Percentiles rank a stretch among this genome's conserved stretches.
Evolutionary conservation across 768 basidiomycete genomes (phyloP).

Genomic region (Lanmaoa rubissima): DNA sequence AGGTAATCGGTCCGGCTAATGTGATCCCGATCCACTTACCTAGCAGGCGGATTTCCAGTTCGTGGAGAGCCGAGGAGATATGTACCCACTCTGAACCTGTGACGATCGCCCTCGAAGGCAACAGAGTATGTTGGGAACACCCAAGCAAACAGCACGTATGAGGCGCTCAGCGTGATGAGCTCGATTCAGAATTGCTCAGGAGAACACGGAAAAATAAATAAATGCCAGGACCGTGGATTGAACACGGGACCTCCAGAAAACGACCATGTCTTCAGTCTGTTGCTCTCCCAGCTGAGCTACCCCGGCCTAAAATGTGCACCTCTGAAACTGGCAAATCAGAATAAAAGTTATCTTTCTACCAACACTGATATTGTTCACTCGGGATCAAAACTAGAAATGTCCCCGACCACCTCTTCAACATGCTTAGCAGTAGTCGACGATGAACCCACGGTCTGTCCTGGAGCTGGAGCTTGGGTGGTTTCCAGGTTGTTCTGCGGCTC

Average conservation of each 20-base stretch:
- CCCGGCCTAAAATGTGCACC: slow-evolving; percentile 37
- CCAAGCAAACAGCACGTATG: neutral
- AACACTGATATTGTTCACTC: slow-evolving; percentile 7
- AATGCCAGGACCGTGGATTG: slow-evolving; percentile 55
- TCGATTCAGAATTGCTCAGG: too few species aligned
- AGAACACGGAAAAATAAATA: slow-evolving; percentile 10
- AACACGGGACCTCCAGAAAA: slow-evolving; percentile 55
- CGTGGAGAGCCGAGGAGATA: neutral
- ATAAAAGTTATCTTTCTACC: neutral
- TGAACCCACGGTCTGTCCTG: slow-evolving; percentile 25
- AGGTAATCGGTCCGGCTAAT: neutral
- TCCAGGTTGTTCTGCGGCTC: slow-evolving; percentile 17
- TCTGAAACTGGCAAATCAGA: neutral
- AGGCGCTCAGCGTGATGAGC: too few species aligned
- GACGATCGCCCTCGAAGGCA: neutral
- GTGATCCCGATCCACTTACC: neutral
- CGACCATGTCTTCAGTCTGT: slow-evolving; percentile 54
- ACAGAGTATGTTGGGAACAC: neutral
- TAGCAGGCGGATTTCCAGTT: neutral
- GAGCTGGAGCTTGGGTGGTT: neutral
- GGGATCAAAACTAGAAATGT: slow-evolving; percentile 26
- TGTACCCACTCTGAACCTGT: too few species aligned
- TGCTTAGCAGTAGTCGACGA: slow-evolving; percentile 35
- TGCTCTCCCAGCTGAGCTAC: slow-evolving; percentile 77
- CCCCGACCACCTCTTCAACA: slow-evolving; percentile 31